Evolutionary conservation across 495 filamentous ascomycete species (phyloP), one percentile per base, ranked within the genome.

Genomic region (Margaritispora aquatica): DNA sequence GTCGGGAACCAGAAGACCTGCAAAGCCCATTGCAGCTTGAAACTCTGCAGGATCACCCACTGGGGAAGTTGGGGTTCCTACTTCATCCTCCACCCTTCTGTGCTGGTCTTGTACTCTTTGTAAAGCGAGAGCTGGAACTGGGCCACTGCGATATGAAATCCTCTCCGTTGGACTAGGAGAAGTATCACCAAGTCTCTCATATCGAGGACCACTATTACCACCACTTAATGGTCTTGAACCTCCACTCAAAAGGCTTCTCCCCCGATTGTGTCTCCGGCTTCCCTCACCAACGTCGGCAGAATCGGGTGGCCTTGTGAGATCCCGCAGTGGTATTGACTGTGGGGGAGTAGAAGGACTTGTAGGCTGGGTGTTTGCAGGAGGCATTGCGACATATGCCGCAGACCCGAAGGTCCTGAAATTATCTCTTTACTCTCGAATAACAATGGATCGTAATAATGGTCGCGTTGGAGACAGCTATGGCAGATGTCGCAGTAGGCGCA

Each of bases 301-400:
- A 59, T 80, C 81, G 48, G 82, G 78, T 31, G 80, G 74, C 55
- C 82, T 79, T 27, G 84, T 83, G 51, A 96, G 84, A 70, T 96
- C 86, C 70, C 88, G 87, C 51, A 97, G 76, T 50, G 92, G 90
- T 72, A 96, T 96, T 44, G 87, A 87, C 60, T 90, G 87, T 51
- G 80, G 73, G 29, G 81, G 70, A 38, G 79, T 68, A 4, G 63
- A 59, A 10, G 66, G 63, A 59, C 54, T 61, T n/a, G 57, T 56
- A 46, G 51, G 52, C 31, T 63, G 58, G 7, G 57, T 51, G 48
- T 58, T 56, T 22, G 44, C 46, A 11, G 54, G 60, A 59, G 66
- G 55, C 66, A 68, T 68, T 61, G 48, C 55, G 62, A 49, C 48
- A 4, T 21, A 61, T 63, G 59, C 59, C 56, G 52, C 44, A 38